Evolutionary conservation across 768 basidiomycete genomes (phyloP), one percentile per base, ranked within the genome.

Genomic region (Arthromyces matolae): DNA sequence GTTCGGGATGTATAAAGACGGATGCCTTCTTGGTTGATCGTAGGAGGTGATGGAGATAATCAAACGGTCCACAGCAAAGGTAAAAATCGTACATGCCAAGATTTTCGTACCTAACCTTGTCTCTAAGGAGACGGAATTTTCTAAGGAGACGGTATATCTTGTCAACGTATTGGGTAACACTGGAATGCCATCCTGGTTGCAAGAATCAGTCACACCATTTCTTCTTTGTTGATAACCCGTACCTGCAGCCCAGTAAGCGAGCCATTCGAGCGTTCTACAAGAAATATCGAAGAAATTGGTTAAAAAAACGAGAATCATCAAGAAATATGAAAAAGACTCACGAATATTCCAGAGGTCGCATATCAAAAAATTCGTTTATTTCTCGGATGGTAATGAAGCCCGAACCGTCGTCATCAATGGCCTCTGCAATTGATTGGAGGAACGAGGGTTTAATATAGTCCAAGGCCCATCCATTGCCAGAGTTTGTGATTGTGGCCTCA

Each of bases 201-300:
- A 14, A 2, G 2, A 23, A 6, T 18, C 9, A 1, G 12, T 42
- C 4, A 34, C 28, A 29, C n/a, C n/a, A 18, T 19, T 16, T n/a
- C 8, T 13, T 23, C 31, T 32, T n/a, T n/a, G n/a, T n/a, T n/a
- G n/a, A n/a, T n/a, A n/a, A n/a, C n/a, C n/a, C n/a, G n/a, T 25
- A 44, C 42, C 42, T 24, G 31, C 42, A 23, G 42, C 42, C 42
- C 42, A 44, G 31, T 24, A 44, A 4, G 42, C 42, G 6, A 43
- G n/a, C 42, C 42, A 43, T 14, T 43, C 22, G 10, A 40, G 22
- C 20, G 27, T 2, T 14, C 38, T 40, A 12, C 3, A 40, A 14
- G 14, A 33, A 12, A 13, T 33, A 12, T 13, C 18, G 4, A 33
- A 33, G 13, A 33, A 5, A n/a, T n/a, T n/a, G n/a, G n/a, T n/a